Base-by-base conservation (phyloP, 768 basidiomycete genomes). In the Calvatia gigantea region DNA sequence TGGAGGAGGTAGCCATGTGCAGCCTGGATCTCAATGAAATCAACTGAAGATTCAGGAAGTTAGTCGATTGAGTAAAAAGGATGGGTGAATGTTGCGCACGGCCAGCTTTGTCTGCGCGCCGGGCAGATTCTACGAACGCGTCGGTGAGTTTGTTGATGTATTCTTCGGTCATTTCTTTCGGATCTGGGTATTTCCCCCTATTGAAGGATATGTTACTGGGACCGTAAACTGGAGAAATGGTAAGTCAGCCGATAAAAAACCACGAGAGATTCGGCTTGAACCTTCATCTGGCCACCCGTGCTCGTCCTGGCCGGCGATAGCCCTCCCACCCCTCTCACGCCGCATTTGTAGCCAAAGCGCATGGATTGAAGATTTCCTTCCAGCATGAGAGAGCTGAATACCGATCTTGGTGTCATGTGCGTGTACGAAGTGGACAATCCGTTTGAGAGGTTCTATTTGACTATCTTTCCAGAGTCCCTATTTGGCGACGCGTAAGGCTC, bases 351-450 rank as follows among this genome's bases (percentile, higher is more conserved):
- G 76, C 86, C 86, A 92, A 1, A 87, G 86, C 0, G 89, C 78
- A 48, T 79, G 73, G 0, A 82, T 86, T 6, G 82, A 84, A 0
- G 87, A 84, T 65, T 95, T 94, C 25, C 80, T 70, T 4, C 80
- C 80, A 4, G 86, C 88, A 65, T 94, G 91, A 0, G 83, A 80
- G 21, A 94, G 81, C 65, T 94, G 92, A 29, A 94, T 77, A 1
- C 88, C 92, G 23, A 94, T 83, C 46, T 79, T 75, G 1, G 85
- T 79, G 7, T 82, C 85, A 43, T 90, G 86, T 0, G 81, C 71
- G 62, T 91, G 88, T 11, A 77, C 77, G 64, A 93, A 92, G 54
- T 88, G 75, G 49, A 91, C 86, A 54, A 93, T 84, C 28, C 84
- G 79, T 63, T 82, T 82, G 35, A 90, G 69, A 9, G 85, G 83